Conservation (phyloP, 371 early-diverging fungal genomes). For the Syncephalastrum monosporum region DNA sequence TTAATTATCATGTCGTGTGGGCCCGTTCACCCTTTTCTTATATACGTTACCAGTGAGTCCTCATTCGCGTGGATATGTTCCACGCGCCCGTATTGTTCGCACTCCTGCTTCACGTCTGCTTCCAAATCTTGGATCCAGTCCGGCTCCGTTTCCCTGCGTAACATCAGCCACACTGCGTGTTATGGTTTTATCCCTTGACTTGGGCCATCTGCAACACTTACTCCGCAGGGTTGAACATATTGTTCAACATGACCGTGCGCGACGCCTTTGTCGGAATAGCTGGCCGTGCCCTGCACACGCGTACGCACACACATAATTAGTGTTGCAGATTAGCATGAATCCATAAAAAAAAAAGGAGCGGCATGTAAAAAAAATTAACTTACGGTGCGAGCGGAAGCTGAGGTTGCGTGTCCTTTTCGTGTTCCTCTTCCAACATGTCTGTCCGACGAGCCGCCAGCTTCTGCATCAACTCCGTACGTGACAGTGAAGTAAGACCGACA, state of each 20-base stretch:
- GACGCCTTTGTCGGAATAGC: slow-evolving; percentile 47
- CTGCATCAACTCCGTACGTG: slow-evolving; percentile 85
- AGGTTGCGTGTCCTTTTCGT: not conserved
- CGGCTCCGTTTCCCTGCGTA: slow-evolving; percentile 76
- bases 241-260: slow-evolving; percentile 75
- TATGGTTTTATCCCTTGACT: not conserved
- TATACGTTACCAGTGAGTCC: slow-evolving; percentile 49
- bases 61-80: slow-evolving; percentile 76
- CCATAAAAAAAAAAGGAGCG: slow-evolving; percentile 8
- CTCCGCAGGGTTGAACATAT: slow-evolving; percentile 93
- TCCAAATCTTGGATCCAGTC: slow-evolving; percentile 88
- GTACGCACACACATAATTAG: not conserved
- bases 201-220: slow-evolving; percentile 37
- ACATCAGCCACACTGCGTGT: no score
- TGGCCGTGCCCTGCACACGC: slow-evolving; percentile 30
- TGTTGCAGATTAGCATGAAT: slow-evolving; percentile 1
- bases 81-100: slow-evolving; percentile 76
- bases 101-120: slow-evolving; percentile 85
- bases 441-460: slow-evolving; percentile 68
- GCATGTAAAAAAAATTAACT: slow-evolving; percentile 10
- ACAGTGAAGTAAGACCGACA: slow-evolving; percentile 69
- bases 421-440: slow-evolving; percentile 20
- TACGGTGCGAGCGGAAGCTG: slow-evolving; percentile 15
- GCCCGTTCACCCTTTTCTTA: not conserved
- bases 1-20: no score